phyloP scores from a whole-genome alignment of 495 filamentous ascomycete genomes.

The Aspergillus campestris region DNA sequence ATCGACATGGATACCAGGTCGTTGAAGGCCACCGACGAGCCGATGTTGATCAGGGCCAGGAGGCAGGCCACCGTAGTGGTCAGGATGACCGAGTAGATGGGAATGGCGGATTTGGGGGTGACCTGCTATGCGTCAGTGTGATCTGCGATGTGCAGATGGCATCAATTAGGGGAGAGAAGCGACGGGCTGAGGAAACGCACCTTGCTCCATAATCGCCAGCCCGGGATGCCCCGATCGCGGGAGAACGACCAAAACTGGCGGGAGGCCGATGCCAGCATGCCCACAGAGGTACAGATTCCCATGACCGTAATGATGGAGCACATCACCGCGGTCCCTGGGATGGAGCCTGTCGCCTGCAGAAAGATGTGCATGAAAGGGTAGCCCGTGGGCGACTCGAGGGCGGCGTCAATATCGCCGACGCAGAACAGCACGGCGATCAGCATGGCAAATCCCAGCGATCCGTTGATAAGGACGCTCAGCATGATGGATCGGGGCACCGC shows the following conservation, averaged over 20 bases:
- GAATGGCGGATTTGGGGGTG: slow-evolving; percentile 25
- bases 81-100: slow-evolving; percentile 31
- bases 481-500: slow-evolving; percentile 42
- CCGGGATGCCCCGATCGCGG: slow-evolving; percentile 42
- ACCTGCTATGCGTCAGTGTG: slow-evolving; percentile 10
- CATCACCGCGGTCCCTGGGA: slow-evolving; percentile 35
- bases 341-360: slow-evolving; percentile 26
- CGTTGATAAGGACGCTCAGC: slow-evolving; percentile 38
- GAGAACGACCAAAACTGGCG: slow-evolving; percentile 48
- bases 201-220: slow-evolving; percentile 31
- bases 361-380: slow-evolving; percentile 47
- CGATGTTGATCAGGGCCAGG: slow-evolving; percentile 39
- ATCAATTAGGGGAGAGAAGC: not conserved
- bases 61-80: slow-evolving; percentile 26
- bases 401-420: slow-evolving; percentile 29
- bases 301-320: slow-evolving; percentile 33
- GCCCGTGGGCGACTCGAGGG: slow-evolving; percentile 23
- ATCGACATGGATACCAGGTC: slow-evolving; percentile 35
- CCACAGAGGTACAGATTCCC: slow-evolving; percentile 29
- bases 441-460: slow-evolving; percentile 40
- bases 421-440: slow-evolving; percentile 41
- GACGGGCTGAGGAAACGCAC: slow-evolving; percentile 11
- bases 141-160: too few species aligned
- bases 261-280: slow-evolving; percentile 39
- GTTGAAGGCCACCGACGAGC: slow-evolving; percentile 40